Percentiles rank a stretch among this genome's conserved stretches.
Evolutionary conservation across 2,329 filamentous ascomycete genomes (phyloP).

Genomic region (Endothia cerciana): DNA sequence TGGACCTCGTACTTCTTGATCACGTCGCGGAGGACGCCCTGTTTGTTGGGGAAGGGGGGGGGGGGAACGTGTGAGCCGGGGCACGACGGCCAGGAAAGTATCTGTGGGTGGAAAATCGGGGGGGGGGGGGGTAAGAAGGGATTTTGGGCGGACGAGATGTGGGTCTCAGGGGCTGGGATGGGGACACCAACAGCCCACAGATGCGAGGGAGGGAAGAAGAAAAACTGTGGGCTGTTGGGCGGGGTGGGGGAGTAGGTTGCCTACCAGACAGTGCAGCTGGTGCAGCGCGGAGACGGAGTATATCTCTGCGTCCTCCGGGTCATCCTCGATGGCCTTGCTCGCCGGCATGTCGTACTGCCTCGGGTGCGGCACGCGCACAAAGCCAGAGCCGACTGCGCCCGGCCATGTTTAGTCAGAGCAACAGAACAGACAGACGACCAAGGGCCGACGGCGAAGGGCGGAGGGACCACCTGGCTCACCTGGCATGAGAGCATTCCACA

Average conservation of each 20-base stretch:
- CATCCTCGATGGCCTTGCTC: conserved; percentile 25
- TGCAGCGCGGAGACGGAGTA: conserved; percentile 28
- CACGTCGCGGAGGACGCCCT: conserved; percentile 29
- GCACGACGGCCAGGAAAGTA: neutral
- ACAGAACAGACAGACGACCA: too few relatives aligned
- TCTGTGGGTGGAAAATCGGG: neutral
- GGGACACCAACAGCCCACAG: neutral
- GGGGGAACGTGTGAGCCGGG: too few relatives aligned
- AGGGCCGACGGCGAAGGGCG: too few relatives aligned
- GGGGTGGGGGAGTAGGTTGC: neutral
- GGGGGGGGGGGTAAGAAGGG: neutral
- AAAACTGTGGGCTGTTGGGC: neutral
- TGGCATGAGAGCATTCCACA: conserved; percentile 26
- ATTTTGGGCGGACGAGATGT: neutral
- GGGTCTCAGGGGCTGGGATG: neutral
- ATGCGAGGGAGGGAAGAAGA: neutral
- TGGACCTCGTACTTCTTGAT: conserved; percentile 28
- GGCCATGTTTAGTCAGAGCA: neutral
- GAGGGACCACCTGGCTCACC: conserved; percentile 4
- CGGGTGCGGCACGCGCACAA: conserved; percentile 26
- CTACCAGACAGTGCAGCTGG: conserved; percentile 27
- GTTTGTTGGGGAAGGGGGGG: neutral
- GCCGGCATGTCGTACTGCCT: conserved; percentile 24
- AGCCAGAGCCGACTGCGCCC: conserved; percentile 21
- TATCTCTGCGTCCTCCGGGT: conserved; percentile 25